phyloP scores from a whole-genome alignment of 164 flowering plant genomes.

The Tetracentron sinense region DNA sequence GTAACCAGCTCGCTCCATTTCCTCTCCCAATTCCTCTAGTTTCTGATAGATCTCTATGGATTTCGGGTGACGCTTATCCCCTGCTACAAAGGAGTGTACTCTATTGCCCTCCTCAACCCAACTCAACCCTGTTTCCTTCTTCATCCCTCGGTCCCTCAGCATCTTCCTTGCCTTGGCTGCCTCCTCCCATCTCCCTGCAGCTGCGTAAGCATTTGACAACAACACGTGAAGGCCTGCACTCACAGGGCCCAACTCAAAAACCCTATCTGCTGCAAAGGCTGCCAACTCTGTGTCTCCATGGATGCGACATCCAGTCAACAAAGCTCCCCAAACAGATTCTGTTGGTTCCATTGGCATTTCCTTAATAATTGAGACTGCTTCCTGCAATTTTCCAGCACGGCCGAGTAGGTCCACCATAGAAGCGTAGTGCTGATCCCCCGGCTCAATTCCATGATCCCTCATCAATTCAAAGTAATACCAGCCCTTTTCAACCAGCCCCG shows the following conservation, averaged over 20 bases:
- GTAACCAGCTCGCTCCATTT: slow-evolving; percentile 78
- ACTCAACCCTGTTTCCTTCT: slow-evolving; percentile 92
- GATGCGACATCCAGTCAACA: slow-evolving; percentile 73
- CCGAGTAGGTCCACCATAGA: slow-evolving; percentile 77
- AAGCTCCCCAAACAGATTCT: slow-evolving; percentile 87
- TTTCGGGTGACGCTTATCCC: slow-evolving; percentile 56
- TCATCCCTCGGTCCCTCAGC: slow-evolving; percentile 73
- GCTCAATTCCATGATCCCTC: slow-evolving; percentile 63
- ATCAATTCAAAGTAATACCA: slow-evolving; percentile 57
- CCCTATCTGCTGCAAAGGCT: slow-evolving; percentile 71
- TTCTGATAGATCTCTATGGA: slow-evolving; percentile 58
- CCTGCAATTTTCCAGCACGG: slow-evolving; percentile 76
- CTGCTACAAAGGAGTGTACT: slow-evolving; percentile 76
- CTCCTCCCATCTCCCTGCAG: slow-evolving; percentile 78
- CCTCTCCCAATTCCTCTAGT: slow-evolving; percentile 58
- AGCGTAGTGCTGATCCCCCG: slow-evolving; percentile 73
- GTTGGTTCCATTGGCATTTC: slow-evolving; percentile 79
- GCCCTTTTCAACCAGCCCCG: slow-evolving; percentile 78
- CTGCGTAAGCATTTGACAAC: slow-evolving; percentile 81
- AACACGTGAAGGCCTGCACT: slow-evolving; percentile 73
- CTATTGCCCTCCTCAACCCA: slow-evolving; percentile 92
- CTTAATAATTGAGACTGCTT: slow-evolving; percentile 53
- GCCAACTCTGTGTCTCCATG: slow-evolving; percentile 80
- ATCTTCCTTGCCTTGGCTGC: slow-evolving; percentile 81
- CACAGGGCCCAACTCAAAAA: slow-evolving; percentile 53